Evolutionary conservation across 208 protist species (phyloP), one percentile per base, ranked within the genome.

Genomic region (Polymyxa betae): DNA sequence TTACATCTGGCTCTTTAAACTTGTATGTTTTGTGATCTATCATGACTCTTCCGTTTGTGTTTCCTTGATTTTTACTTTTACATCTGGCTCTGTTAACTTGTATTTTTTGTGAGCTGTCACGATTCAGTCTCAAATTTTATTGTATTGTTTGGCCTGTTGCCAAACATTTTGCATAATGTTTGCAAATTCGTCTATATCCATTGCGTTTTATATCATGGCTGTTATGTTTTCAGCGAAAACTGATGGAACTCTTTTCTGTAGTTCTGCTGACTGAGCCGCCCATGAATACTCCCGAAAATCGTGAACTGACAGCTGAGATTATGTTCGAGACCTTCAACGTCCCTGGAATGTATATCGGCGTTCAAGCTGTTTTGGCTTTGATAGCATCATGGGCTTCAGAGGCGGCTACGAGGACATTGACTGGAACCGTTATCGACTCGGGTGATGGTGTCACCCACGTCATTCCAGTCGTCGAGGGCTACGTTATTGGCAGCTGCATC

Each of bases 321-420:
- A 98, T 99, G 97, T 99, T 99, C 92, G 98, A 99, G 93, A 98
- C 97, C 0, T 99, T 99, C 93, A 98, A 99, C 91, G 98, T 99
- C 49, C 94, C 95, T 45, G 68, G 78, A 38, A 66, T 92, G 38
- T 98, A 98, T 93, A 98, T 99, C 93, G 98, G 97, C 38, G 96
- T 99, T 20, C 98, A 98, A 89, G 97, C 97, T n/a, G 96, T 98
- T 35, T 95, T 99, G 0, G 97, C 97, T 20, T 94, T 99, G 35
- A 94, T 95, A 45, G 96, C 97, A 0, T 96, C 96, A 38, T 98
- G 96, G 96, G 96, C 95, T 0, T 96, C 92, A 0, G 94, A 95
- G 89, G 93, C 94, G 88, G 77, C 88, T 46, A 93, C 95, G 49
- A 64, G 93, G n/a, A 95, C 92, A n/a, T 91, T 97, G 1, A 98